A percentile compares a stretch with the other conserved stretches of the same genome.
These are phyloP conservation scores for Arabidopsis hybrid DNA, from an alignment of 441 rosid genomes.

Conservation along the genomic window DNA sequence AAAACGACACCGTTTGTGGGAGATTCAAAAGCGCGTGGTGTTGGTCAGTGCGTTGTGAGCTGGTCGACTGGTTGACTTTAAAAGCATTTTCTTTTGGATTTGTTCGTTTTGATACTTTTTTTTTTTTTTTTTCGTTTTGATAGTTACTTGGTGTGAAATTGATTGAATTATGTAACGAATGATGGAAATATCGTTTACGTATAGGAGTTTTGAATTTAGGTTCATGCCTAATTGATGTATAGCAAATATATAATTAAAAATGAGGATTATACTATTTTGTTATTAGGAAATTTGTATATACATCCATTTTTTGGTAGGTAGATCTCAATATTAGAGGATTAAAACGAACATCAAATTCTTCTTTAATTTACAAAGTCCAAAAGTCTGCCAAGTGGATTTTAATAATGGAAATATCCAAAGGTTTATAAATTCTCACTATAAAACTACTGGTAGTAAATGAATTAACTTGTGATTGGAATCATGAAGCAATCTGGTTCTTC, in stretches of 20 bases:
- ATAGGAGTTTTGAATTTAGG: conserved; percentile 29
- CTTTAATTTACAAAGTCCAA: conserved; percentile 5
- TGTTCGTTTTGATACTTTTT: conserved; percentile 24
- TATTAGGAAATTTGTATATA: background rate
- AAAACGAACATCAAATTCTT: background rate
- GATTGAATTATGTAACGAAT: conserved; percentile 4
- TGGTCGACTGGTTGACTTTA: conserved; percentile 37
- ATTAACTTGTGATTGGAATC: background rate
- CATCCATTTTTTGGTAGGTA: conserved; percentile 22
- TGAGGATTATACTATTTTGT: background rate
- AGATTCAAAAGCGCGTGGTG: conserved; percentile 35
- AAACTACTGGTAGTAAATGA: background rate
- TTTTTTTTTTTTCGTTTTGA: too few species aligned
- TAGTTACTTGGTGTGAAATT: background rate
- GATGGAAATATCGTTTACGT: conserved; percentile 26
- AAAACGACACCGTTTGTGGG: conserved; percentile 23
- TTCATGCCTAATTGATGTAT: background rate
- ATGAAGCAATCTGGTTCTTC: background rate
- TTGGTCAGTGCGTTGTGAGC: conserved; percentile 40
- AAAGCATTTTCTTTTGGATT: conserved; percentile 30
- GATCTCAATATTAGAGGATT: background rate
- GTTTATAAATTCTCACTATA: background rate
- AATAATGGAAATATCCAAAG: background rate
- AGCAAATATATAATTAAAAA: background rate
- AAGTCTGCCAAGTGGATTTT: conserved; percentile 24